These are phyloP conservation scores for Eucalyptus brandiana DNA, from an alignment of 345 rosid species.

Conservation along the genomic window DNA sequence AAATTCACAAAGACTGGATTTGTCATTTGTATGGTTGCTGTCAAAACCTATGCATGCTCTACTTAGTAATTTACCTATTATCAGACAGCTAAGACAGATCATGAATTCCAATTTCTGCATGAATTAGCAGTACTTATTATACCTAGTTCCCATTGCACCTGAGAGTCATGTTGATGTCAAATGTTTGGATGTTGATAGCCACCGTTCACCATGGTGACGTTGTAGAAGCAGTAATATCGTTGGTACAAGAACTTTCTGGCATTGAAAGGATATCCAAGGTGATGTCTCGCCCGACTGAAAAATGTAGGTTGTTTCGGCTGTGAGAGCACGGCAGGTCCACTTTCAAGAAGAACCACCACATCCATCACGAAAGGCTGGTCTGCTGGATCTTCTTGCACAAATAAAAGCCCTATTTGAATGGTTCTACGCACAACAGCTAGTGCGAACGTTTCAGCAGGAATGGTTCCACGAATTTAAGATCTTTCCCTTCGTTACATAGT, in stretches of 20 bases:
- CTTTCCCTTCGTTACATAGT: conserved; percentile 10
- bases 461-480: conserved; percentile 19
- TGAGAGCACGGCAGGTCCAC: neutral
- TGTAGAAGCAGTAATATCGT: neutral
- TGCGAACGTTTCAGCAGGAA: conserved; percentile 2
- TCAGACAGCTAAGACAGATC: no score
- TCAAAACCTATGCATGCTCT: no score
- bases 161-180: no score
- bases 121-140: no score
- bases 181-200: neutral
- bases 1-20: no score
- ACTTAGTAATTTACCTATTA: no score
- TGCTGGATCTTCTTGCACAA: neutral
- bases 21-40: no score
- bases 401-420: conserved; percentile 31
- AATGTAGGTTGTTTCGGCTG: conserved; percentile 10
- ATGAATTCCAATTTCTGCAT: no score
- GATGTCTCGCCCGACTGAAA: neutral
- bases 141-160: no score
- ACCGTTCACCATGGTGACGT: neutral
- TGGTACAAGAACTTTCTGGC: neutral
- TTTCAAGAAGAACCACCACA: conserved; percentile 17
- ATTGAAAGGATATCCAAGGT: neutral
- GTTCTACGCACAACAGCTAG: conserved; percentile 14
- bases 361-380: conserved; percentile 35